phyloP scores from a whole-genome alignment of 2,329 filamentous ascomycete species.

The Verticillium zaregamsianum region DNA sequence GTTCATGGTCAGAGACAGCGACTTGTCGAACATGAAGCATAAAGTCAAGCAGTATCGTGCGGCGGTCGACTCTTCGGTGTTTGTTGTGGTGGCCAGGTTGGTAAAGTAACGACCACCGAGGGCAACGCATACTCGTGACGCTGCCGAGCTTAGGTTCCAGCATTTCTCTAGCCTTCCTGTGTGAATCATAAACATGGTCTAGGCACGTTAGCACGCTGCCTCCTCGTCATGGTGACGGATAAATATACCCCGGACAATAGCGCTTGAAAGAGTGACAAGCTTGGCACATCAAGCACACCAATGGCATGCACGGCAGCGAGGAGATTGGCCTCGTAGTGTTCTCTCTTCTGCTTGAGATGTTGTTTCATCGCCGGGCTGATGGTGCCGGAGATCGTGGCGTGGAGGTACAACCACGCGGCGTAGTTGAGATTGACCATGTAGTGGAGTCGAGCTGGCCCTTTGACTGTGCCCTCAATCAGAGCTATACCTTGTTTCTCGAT shows the following conservation, averaged over 20 bases:
- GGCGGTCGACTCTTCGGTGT: not conserved
- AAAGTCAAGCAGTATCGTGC: not conserved
- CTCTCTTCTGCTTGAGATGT: not conserved
- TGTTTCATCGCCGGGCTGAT: not conserved
- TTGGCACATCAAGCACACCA: not conserved
- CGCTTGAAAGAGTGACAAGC: not conserved
- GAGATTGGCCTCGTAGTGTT: not conserved
- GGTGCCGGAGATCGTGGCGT: not conserved
- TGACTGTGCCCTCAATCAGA: not conserved
- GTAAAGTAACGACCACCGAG: not conserved
- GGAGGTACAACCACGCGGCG: not conserved
- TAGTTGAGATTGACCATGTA: slow-evolving; percentile 1
- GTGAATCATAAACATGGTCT: slow-evolving; percentile 2
- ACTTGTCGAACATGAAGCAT: slow-evolving; percentile 2
- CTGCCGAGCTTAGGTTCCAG: slow-evolving; percentile 1
- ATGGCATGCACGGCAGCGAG: not conserved
- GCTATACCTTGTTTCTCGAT: slow-evolving; percentile 1
- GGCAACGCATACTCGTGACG: not conserved
- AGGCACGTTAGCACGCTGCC: not conserved
- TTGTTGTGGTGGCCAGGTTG: not conserved
- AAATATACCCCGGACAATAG: not conserved
- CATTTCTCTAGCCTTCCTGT: not conserved
- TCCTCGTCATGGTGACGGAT: too few species aligned
- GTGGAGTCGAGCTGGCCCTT: not conserved
- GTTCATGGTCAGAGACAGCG: slow-evolving; percentile 1